Evolutionary conservation across 257 asterid genomes (phyloP).

Genomic region (Galeopsis tetrahit): DNA sequence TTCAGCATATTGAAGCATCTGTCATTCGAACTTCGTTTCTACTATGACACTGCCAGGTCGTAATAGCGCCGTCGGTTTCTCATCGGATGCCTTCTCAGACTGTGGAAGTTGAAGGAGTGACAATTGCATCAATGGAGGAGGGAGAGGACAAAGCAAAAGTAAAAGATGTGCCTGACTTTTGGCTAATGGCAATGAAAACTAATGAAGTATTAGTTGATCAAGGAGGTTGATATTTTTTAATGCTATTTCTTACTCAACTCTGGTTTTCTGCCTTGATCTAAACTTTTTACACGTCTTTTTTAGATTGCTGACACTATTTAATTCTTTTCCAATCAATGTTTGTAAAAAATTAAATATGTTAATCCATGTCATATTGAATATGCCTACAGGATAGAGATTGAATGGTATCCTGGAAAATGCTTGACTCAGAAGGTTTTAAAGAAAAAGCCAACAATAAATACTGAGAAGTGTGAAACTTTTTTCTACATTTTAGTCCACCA

Average conservation of each 20-base stretch:
- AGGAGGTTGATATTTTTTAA: slow-evolving; percentile 54
- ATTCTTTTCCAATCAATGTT: neutral
- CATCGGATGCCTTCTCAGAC: too few species aligned
- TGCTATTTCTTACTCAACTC: neutral
- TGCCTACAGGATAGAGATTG: slow-evolving; percentile 66
- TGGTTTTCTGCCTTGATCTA: slow-evolving; percentile 25
- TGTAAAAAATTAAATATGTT: neutral
- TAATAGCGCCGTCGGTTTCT: too few species aligned
- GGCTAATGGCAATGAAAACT: slow-evolving; percentile 72
- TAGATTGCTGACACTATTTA: slow-evolving; percentile 51
- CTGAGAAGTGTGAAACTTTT: slow-evolving; percentile 77
- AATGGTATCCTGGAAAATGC: slow-evolving; percentile 78
- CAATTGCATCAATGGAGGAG: slow-evolving; percentile 42
- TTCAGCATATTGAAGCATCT: too few species aligned
- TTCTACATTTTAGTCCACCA: slow-evolving; percentile 82
- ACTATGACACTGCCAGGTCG: too few species aligned
- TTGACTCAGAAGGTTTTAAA: slow-evolving; percentile 71
- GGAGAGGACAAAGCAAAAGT: slow-evolving; percentile 50
- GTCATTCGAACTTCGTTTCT: too few species aligned
- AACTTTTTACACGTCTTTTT: slow-evolving; percentile 17
- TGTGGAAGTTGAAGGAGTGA: slow-evolving; percentile 70
- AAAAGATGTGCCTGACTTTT: slow-evolving; percentile 79
- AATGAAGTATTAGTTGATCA: slow-evolving; percentile 57
- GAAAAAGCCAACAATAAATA: slow-evolving; percentile 65
- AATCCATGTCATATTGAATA: slow-evolving; percentile 19